Percentiles rank a stretch among this genome's conserved stretches.
phyloP scores from a whole-genome alignment of 2,329 filamentous ascomycete species.

The Cladobotryum protrusum region DNA sequence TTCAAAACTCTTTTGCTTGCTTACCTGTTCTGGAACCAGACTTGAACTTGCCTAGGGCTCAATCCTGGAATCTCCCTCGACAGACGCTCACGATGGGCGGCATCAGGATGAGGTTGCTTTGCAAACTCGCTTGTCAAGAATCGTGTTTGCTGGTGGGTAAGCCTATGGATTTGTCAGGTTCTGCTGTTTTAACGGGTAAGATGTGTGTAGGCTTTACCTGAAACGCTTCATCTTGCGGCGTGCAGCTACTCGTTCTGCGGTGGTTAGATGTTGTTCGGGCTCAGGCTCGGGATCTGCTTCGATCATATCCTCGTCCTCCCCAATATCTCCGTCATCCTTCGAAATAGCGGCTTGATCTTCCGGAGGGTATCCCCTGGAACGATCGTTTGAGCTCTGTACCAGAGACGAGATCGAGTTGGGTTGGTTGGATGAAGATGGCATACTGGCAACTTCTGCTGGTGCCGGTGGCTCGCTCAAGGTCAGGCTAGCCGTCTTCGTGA shows the following conservation, averaged over 20 bases:
- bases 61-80: conserved; percentile 87
- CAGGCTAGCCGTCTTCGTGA: conserved; percentile 2
- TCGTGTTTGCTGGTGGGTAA: conserved; percentile 94
- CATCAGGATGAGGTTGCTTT: conserved; percentile 89
- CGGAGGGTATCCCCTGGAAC: conserved; percentile 6
- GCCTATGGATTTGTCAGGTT: conserved; percentile 45
- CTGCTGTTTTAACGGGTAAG: background rate
- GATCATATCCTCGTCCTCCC: conserved; percentile 53
- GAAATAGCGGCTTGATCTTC: conserved; percentile 1
- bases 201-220: conserved; percentile 43
- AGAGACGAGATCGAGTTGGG: conserved; percentile 26
- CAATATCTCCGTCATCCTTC: conserved; percentile 44
- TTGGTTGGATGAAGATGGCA: conserved; percentile 36
- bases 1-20: conserved; percentile 16
- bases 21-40: conserved; percentile 98
- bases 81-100: conserved; percentile 78
- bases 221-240: conserved; percentile 73
- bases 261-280: conserved; percentile 44
- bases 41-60: conserved; percentile 88
- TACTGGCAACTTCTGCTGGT: conserved; percentile 32
- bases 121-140: conserved; percentile 97
- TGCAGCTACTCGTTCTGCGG: conserved; percentile 51
- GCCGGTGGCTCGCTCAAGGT: conserved; percentile 23
- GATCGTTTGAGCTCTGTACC: background rate
- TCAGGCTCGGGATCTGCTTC: conserved; percentile 32